phyloP scores from a whole-genome alignment of 768 basidiomycete species.

The Agrocybe chaxingu region DNA sequence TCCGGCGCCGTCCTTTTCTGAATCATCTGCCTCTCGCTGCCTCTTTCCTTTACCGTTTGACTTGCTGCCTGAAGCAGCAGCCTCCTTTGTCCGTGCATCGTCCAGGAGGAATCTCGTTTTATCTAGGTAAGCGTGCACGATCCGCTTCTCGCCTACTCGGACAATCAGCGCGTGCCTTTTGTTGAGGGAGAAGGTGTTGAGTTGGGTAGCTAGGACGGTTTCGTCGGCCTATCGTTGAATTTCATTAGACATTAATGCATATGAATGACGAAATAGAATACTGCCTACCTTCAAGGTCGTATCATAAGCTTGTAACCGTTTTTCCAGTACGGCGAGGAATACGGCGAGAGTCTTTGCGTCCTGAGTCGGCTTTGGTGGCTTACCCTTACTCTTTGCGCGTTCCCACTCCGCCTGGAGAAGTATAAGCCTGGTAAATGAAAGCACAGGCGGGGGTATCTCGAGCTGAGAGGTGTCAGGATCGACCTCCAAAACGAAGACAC shows the following conservation, averaged over 20 bases:
- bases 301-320: slow-evolving; percentile 52
- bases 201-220: slow-evolving; percentile 29
- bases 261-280: slow-evolving; percentile 6
- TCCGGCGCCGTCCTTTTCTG: no score
- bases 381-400: slow-evolving; percentile 56
- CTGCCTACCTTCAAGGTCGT: slow-evolving; percentile 54
- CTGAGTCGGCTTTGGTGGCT: slow-evolving; percentile 69
- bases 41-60: background rate
- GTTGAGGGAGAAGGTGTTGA: slow-evolving; percentile 34
- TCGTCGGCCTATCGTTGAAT: slow-evolving; percentile 45
- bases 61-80: slow-evolving; percentile 3
- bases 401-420: slow-evolving; percentile 57
- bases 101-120: slow-evolving; percentile 10
- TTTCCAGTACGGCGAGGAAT: slow-evolving; percentile 43
- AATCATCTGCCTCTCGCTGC: no score
- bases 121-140: slow-evolving; percentile 37
- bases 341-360: slow-evolving; percentile 47
- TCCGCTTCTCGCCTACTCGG: slow-evolving; percentile 76
- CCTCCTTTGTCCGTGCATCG: background rate
- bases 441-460: slow-evolving; percentile 48
- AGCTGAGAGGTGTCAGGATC: slow-evolving; percentile 27
- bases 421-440: slow-evolving; percentile 63
- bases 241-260: slow-evolving; percentile 1
- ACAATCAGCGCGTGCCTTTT: slow-evolving; percentile 66
- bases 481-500: slow-evolving; percentile 54